phyloP scores from a whole-genome alignment of 495 filamentous ascomycete genomes.

The Thermochaetoides thermophila region DNA sequence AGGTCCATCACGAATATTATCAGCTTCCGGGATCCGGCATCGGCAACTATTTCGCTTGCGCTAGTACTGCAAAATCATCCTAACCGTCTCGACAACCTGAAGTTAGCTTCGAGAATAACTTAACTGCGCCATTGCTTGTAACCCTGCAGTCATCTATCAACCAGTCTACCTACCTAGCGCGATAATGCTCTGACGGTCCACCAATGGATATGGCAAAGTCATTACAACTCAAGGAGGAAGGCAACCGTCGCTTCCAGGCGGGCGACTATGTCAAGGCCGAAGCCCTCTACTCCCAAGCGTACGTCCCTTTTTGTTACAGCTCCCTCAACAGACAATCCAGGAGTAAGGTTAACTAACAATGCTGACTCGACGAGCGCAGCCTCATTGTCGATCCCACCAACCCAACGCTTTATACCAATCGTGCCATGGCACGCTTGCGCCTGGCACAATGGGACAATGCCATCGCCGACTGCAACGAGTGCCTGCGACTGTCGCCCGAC shows the following conservation, averaged over 20 bases:
- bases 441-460: slow-evolving; percentile 59
- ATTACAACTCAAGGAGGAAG: slow-evolving; percentile 38
- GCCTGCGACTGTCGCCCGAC: slow-evolving; percentile 49
- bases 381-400: slow-evolving; percentile 48
- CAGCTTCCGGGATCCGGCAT: too few species aligned
- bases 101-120: too few species aligned
- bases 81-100: too few species aligned
- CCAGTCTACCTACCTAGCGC: too few species aligned
- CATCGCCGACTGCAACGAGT: slow-evolving; percentile 61
- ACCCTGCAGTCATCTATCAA: too few species aligned
- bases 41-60: too few species aligned
- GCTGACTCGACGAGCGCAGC: too few species aligned
- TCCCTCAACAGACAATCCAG: background rate
- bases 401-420: slow-evolving; percentile 66
- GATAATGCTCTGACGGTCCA: slow-evolving; percentile 1
- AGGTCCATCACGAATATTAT: too few species aligned
- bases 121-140: too few species aligned
- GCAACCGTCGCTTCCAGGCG: slow-evolving; percentile 47
- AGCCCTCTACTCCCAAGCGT: slow-evolving; percentile 75
- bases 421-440: slow-evolving; percentile 68
- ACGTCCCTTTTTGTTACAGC: slow-evolving; percentile 16
- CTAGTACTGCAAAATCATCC: too few species aligned
- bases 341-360: too few species aligned
- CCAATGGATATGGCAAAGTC: slow-evolving; percentile 6
- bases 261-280: slow-evolving; percentile 66